Conservation (phyloP, 495 filamentous ascomycete species). For the Neurospora tetrasperma region DNA sequence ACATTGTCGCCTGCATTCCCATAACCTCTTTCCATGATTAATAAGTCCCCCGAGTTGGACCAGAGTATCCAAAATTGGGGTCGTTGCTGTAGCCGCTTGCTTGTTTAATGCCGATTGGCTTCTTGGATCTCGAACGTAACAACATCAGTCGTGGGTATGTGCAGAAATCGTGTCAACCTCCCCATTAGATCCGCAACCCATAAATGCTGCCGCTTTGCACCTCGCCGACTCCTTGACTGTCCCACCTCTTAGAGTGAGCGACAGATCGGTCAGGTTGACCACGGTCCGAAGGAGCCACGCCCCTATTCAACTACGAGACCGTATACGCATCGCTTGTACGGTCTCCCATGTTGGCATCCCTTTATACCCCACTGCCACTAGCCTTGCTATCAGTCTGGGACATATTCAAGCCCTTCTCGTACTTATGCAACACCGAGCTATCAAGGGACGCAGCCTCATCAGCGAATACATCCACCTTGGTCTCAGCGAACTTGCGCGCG, state of each 20-base stretch:
- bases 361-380: neutral
- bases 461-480: conserved; percentile 56
- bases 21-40: neutral
- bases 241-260: neutral
- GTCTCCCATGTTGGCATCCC: neutral
- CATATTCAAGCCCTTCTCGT: conserved; percentile 25
- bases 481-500: conserved; percentile 58
- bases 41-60: neutral
- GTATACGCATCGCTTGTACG: neutral
- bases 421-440: conserved; percentile 37
- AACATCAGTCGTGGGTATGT: neutral
- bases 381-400: conserved; percentile 4
- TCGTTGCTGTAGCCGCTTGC: neutral
- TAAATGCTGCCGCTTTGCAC: neutral
- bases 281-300: neutral
- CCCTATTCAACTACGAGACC: neutral
- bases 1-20: neutral
- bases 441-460: conserved; percentile 39
- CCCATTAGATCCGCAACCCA: neutral
- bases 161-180: neutral
- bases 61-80: neutral
- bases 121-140: neutral
- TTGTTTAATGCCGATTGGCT: neutral
- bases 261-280: neutral
- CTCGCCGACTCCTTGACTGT: neutral